Conservation (phyloP, 2,329 filamentous ascomycete species). For the Endoconidiophora laricicola region DNA sequence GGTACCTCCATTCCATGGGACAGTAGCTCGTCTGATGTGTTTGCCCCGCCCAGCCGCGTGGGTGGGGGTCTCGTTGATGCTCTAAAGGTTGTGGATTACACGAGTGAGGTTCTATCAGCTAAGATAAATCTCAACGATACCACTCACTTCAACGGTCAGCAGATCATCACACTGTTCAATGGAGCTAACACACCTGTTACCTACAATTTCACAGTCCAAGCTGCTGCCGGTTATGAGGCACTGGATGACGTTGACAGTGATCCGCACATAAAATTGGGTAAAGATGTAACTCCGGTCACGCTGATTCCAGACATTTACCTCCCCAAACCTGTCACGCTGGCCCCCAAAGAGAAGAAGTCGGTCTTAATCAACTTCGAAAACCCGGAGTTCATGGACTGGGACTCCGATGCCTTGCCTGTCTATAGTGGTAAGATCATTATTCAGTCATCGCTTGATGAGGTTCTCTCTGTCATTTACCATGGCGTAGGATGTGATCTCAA, state of each 20-base stretch:
- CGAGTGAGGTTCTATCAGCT: constrained; percentile 23
- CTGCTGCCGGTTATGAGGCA: constrained; percentile 26
- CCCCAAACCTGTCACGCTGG: constrained; percentile 13
- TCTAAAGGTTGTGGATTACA: constrained; percentile 26
- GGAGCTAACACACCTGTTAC: constrained; percentile 22
- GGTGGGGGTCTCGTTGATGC: constrained; percentile 33
- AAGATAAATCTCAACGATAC: constrained; percentile 34
- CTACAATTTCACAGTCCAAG: constrained; percentile 26
- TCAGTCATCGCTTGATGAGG: constrained; percentile 24
- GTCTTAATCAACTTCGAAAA: constrained; percentile 13
- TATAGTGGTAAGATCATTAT: constrained; percentile 29
- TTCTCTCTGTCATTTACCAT: constrained; percentile 26
- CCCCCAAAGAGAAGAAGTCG: constrained; percentile 17
- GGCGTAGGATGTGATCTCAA: constrained; percentile 13
- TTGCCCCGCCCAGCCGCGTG: constrained; percentile 19
- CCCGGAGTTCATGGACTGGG: constrained; percentile 16
- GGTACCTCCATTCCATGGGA: constrained; percentile 6
- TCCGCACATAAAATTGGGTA: constrained; percentile 2
- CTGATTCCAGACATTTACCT: constrained; percentile 5
- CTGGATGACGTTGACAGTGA: constrained; percentile 9
- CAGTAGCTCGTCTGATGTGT: constrained; percentile 17
- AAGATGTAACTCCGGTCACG: constrained; percentile 3
- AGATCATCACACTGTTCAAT: constrained; percentile 27
- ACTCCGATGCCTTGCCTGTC: constrained; percentile 21
- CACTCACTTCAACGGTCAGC: constrained; percentile 23